These are phyloP conservation scores for Aspergillus hancockii DNA, from an alignment of 495 filamentous ascomycete species.

Conservation along the genomic window DNA sequence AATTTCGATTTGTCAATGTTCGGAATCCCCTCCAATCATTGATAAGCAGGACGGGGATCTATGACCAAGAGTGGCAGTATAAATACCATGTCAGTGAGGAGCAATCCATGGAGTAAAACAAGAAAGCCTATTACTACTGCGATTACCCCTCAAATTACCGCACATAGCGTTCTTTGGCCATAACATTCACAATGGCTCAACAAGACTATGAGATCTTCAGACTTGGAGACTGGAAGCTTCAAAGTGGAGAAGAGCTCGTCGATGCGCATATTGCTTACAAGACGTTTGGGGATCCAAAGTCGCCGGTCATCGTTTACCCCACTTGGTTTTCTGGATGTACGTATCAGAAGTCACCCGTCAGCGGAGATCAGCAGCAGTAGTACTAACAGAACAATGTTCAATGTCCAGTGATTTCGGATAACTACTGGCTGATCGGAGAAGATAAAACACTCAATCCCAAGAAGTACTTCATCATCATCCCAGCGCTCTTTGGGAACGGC, in stretches of 20 bases:
- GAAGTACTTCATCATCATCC: slow-evolving; percentile 69
- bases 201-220: slow-evolving; percentile 51
- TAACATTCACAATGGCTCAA: slow-evolving; percentile 27
- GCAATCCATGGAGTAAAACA: too few species aligned
- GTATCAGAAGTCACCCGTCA: slow-evolving; percentile 3
- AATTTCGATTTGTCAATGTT: background rate
- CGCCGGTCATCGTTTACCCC: slow-evolving; percentile 70
- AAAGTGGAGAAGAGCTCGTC: slow-evolving; percentile 55
- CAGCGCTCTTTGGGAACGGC: slow-evolving; percentile 72
- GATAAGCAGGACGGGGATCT: background rate
- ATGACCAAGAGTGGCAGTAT: too few species aligned
- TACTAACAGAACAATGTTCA: background rate
- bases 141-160: background rate
- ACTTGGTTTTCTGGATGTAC: slow-evolving; percentile 68
- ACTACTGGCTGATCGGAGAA: slow-evolving; percentile 66
- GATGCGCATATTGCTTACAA: slow-evolving; percentile 69
- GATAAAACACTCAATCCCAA: slow-evolving; percentile 60
- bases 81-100: too few species aligned
- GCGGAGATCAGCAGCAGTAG: background rate
- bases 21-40: background rate
- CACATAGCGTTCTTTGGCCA: background rate
- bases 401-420: slow-evolving; percentile 57
- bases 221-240: slow-evolving; percentile 63
- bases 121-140: background rate
- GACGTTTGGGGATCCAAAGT: slow-evolving; percentile 62